Base-by-base conservation (phyloP, 345 rosid species). In the Viola odorata region DNA sequence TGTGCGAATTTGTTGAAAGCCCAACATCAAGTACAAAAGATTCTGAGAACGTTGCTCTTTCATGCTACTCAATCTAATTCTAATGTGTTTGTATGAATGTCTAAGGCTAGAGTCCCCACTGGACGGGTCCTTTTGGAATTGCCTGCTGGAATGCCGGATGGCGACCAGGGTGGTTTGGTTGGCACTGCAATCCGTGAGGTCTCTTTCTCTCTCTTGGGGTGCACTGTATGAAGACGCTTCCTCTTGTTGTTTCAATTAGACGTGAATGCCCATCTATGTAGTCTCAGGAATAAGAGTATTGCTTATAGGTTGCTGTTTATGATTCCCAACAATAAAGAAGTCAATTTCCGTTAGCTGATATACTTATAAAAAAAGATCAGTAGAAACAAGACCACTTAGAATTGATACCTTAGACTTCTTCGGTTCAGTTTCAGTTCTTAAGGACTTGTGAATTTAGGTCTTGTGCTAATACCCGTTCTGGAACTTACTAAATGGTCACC, bases 131-230 rank as follows among this genome's bases (percentile, higher is more conserved):
- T 89, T 40, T 65, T 92, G 83, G 96, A 92, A 69, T 68, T 92
- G 83, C 96, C 96, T 48, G 98, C 98, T 71, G 98, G 98, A 61
- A 92, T 87, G 96, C 72, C 85, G 81, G 90, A 85, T 79, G 96
- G 75, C 75, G 96, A 85, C 73, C 45, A 83, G 70, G 88, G 89
- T 57, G 96, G 85, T 71, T 89, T 89, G 66, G 80, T 89, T 60
- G 96, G 96, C 65, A 85, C 96, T 52, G 98, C 96, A 17, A 89
- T 85, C 71, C 96, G 91, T 12, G 96, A 92, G 96, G 96, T 89
- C 58, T 61, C 55, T 78, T 55, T 62, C 12, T 50, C 4, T 14
- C 8, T 11, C 8, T 23, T 23, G 32, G 32, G 32, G 32, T 23
- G 32, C 32, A 23, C 2, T 23, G 32, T 23, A 23, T 23, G 32